These are phyloP conservation scores for Fonsecaea multimorphosa DNA, from an alignment of 2,329 filamentous ascomycete species.

Conservation along the genomic window DNA sequence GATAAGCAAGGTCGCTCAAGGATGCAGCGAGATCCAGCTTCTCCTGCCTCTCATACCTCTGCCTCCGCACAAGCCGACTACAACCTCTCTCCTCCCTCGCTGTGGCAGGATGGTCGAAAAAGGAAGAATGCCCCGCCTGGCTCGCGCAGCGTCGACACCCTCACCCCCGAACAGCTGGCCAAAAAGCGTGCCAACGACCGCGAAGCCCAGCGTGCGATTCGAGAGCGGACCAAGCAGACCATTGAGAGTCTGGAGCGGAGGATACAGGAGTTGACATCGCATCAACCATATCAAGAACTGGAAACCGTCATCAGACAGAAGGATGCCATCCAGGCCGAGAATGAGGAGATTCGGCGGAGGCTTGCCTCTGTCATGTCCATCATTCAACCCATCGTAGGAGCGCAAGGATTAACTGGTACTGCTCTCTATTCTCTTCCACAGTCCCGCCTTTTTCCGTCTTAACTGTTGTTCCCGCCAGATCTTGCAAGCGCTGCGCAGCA, in stretches of 20 bases:
- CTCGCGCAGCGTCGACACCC: constrained; percentile 79
- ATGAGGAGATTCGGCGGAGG: constrained; percentile 74
- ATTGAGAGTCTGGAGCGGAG: constrained; percentile 75
- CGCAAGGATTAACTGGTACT: constrained; percentile 53
- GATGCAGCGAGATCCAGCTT: constrained; percentile 31
- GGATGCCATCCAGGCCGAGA: constrained; percentile 78
- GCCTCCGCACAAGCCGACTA: constrained; percentile 25
- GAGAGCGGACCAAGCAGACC: constrained; percentile 79
- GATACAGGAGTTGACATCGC: constrained; percentile 76
- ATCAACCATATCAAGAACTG: constrained; percentile 83
- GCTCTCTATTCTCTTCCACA: not conserved
- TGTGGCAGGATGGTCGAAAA: constrained; percentile 43
- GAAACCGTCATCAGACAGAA: constrained; percentile 77
- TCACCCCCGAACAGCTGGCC: constrained; percentile 85
- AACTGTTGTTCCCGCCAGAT: constrained; percentile 29
- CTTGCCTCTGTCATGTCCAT: constrained; percentile 69
- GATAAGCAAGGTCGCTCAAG: constrained; percentile 18
- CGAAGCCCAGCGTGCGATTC: constrained; percentile 83
- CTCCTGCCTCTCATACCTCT: constrained; percentile 25
- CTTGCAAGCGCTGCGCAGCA: constrained; percentile 37
- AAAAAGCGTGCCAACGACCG: constrained; percentile 92
- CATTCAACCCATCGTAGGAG: constrained; percentile 52
- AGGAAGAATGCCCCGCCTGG: constrained; percentile 51
- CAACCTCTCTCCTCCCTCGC: constrained; percentile 21
- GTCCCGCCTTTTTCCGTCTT: constrained; percentile 27